phyloP scores from a whole-genome alignment of 2,329 filamentous ascomycete species.

The Dothidotthia symphoricarpi region DNA sequence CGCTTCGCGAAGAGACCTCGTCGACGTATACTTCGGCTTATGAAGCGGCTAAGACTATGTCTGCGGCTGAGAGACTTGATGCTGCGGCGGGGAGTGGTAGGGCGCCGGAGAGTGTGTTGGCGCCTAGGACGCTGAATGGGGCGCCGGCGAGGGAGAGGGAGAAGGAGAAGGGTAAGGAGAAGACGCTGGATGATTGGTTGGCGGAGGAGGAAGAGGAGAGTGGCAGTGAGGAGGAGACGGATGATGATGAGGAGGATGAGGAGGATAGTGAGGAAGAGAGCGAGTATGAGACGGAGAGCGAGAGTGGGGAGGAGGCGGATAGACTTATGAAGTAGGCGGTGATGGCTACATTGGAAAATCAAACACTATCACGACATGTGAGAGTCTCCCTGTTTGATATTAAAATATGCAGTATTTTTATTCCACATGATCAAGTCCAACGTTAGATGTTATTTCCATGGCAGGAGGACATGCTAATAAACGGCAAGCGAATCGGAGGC shows the following conservation, averaged over 20 bases:
- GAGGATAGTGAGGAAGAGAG: constrained; percentile 59
- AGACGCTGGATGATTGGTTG: constrained; percentile 91
- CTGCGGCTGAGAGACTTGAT: constrained; percentile 65
- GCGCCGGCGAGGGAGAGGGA: constrained; percentile 12
- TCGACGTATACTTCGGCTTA: constrained; percentile 31
- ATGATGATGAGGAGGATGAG: constrained; percentile 53
- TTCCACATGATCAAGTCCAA: neutral
- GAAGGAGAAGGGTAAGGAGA: constrained; percentile 54
- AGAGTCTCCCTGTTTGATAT: neutral
- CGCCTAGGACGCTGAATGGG: constrained; percentile 49
- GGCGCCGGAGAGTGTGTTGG: constrained; percentile 36
- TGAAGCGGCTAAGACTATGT: constrained; percentile 43
- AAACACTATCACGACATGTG: neutral
- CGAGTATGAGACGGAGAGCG: constrained; percentile 61
- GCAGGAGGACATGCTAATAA: too few relatives aligned
- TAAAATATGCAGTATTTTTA: neutral
- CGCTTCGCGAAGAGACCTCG: constrained; percentile 55
- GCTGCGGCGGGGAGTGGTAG: constrained; percentile 49
- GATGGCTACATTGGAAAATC: neutral
- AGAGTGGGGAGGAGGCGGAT: constrained; percentile 41
- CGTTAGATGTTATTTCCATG: too few relatives aligned
- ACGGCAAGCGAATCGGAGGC: too few relatives aligned
- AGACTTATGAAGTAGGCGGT: constrained; percentile 37
- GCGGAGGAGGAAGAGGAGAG: constrained; percentile 56
- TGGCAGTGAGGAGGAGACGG: constrained; percentile 51